A percentile compares a stretch with the other conserved stretches of the same genome.
These are phyloP conservation scores for Ganoderma multipileum DNA, from an alignment of 1,284 basidiomycete genomes.

Conservation along the genomic window DNA sequence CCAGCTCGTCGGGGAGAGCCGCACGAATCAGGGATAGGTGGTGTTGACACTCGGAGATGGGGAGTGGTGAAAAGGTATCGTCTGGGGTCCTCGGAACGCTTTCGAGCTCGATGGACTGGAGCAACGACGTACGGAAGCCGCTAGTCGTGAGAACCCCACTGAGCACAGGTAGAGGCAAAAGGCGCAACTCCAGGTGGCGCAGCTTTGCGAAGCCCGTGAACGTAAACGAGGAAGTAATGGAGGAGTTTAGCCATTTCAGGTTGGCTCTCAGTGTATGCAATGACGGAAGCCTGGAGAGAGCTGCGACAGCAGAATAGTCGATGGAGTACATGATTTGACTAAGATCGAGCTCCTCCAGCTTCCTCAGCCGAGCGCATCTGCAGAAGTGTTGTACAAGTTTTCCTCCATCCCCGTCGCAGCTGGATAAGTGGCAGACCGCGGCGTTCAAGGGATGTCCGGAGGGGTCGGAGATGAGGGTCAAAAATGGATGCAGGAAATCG, in stretches of 20 bases:
- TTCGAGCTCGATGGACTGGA: not conserved
- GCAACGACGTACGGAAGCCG: not conserved
- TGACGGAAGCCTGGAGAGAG: not conserved
- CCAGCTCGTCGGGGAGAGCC: not conserved
- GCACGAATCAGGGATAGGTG: not conserved
- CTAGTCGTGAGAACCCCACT: not conserved
- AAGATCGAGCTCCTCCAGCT: not conserved
- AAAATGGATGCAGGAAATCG: not conserved
- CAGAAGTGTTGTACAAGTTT: not conserved
- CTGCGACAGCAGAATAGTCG: not conserved
- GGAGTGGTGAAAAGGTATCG: not conserved
- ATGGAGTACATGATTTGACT: not conserved
- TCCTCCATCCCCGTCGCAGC: not conserved
- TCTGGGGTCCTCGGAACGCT: not conserved
- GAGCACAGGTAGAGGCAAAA: not conserved
- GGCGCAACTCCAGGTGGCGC: not conserved
- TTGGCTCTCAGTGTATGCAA: not conserved
- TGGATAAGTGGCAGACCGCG: not conserved
- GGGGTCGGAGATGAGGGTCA: not conserved
- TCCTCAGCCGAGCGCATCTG: not conserved
- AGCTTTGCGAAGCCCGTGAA: not conserved
- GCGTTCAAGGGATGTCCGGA: not conserved
- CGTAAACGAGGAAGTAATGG: not conserved
- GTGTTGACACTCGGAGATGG: not conserved
- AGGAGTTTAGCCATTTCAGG: not conserved